Base-by-base conservation (phyloP, 129 eudicot genomes). In the Gnaphalium uliginosum region DNA sequence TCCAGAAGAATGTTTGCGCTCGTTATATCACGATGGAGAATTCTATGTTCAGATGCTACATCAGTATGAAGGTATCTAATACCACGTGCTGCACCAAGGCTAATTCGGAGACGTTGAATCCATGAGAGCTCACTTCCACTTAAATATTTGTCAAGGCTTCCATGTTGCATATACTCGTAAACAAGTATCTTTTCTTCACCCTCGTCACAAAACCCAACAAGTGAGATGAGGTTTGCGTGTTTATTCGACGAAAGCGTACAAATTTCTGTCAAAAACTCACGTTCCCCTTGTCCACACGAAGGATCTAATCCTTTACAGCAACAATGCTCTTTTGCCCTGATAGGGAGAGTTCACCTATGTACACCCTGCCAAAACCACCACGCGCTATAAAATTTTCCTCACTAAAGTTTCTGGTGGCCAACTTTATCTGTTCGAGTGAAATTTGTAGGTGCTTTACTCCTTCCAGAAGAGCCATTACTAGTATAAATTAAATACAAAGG, bases 41-140 rank as follows among this genome's bases (percentile, higher is more conserved):
- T 37, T n/a, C 69, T 63, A 63, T 63, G 69, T 63, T 63, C 21
- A 37, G 69, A 37, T 13, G 46, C 69, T 46, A 63, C 69, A 27
- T 63, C 69, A 63, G 29, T 29, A 63, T 63, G 69, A 26, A 63
- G 69, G 69, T 63, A 63, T 11, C 19, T 63, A 63, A 63, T 0
- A 26, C 69, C 69, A 27, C 21, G 46, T 1, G 69, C 69, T 8
- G 46, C 69, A 5, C 69, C 69, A 63, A 29, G 35, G 9, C 69
- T 63, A 10, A 63, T 63, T 63, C 29, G 39, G 21, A 63, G 69
- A 29, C 46, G 69, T 63, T 27, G 37, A 2, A 33, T 63, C 69
- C 69, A 63, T 3, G 69, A 63, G 69, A 63, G 43, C 23, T 63
- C 69, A 63, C 9, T 4, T 10, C 21, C 19, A 17, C 43, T 26